phyloP scores from a whole-genome alignment of 2,329 filamentous ascomycete species.

The Cercospora sp. region DNA sequence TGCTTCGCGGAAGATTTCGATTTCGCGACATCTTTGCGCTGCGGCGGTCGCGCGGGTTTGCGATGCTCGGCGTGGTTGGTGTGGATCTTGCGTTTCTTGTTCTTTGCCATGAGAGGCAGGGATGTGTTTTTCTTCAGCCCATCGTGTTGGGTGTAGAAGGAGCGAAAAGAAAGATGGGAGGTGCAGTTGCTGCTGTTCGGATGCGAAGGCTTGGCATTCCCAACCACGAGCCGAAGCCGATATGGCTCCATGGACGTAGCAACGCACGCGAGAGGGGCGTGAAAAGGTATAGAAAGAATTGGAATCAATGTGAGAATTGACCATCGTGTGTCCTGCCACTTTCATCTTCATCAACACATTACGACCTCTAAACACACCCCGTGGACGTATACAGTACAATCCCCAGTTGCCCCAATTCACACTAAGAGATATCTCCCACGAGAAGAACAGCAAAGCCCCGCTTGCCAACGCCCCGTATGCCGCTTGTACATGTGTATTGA shows the following conservation, averaged over 20 bases:
- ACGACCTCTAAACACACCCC: neutral
- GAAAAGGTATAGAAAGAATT: neutral
- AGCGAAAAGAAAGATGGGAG: neutral
- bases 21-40: constrained; percentile 5
- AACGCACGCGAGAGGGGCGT: neutral
- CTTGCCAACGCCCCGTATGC: neutral
- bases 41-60: neutral
- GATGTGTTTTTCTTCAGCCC: neutral
- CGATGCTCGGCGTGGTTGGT: constrained; percentile 13
- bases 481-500: neutral
- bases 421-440: neutral
- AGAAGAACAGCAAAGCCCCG: neutral
- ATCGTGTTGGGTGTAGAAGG: neutral
- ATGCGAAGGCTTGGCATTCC: neutral
- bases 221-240: neutral
- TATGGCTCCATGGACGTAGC: neutral
- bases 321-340: neutral
- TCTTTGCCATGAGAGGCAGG: constrained; percentile 31
- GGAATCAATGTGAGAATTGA: neutral
- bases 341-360: neutral
- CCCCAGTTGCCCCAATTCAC: neutral
- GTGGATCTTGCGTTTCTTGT: constrained; percentile 34
- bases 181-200: neutral
- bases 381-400: neutral
- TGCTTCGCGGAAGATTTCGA: constrained; percentile 8